Base-by-base conservation (phyloP, 768 basidiomycete species). In the Xerocomus brunneocitrinus region DNA sequence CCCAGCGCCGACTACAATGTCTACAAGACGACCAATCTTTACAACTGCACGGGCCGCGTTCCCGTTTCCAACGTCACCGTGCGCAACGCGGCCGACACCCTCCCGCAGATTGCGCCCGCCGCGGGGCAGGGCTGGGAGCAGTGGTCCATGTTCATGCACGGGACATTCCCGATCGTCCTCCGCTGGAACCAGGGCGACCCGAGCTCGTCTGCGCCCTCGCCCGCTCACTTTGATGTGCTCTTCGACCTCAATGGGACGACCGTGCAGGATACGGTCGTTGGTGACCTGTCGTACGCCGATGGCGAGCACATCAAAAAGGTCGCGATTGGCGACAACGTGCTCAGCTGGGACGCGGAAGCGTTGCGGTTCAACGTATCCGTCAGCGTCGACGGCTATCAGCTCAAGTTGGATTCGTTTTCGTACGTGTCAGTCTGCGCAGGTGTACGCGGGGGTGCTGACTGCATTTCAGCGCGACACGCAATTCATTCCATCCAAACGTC, bases 361-460 rank as follows among this genome's bases (percentile, higher is more conserved):
- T 25, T 39, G 12, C 59, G 60, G 60, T 61, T 45, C 39, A 61
- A 61, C 30, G 49, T 48, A 28, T 57, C 58, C 6, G 48, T 53
- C 28, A 22, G 12, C 32, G 5, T 53, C 3, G 49, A 51, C 3
- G 60, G 50, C 16, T 61, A 60, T 25, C 31, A 34, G 13, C 14
- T 61, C 32, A 12, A 13, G 27, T 8, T 61, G 25, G 22, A 57
- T 34, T 53, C 55, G 1, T 60, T 51, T 36, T 52, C 55, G 60
- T 61, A 28, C n/a, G 60, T 40, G 12, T 19, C 13, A 5, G 12
- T 32, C 2, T 14, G 19, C 35, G 12, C 19, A 9, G 1, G 39
- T 31, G 36, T 50, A 14, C 8, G 9, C 4, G 30, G 1, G 16
- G 16, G 0, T 14, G 28, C 43, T 40, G 31, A 19, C 2, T 1